phyloP scores from a whole-genome alignment of 2,329 filamentous ascomycete genomes.

The Phyllosticta ampelicida region DNA sequence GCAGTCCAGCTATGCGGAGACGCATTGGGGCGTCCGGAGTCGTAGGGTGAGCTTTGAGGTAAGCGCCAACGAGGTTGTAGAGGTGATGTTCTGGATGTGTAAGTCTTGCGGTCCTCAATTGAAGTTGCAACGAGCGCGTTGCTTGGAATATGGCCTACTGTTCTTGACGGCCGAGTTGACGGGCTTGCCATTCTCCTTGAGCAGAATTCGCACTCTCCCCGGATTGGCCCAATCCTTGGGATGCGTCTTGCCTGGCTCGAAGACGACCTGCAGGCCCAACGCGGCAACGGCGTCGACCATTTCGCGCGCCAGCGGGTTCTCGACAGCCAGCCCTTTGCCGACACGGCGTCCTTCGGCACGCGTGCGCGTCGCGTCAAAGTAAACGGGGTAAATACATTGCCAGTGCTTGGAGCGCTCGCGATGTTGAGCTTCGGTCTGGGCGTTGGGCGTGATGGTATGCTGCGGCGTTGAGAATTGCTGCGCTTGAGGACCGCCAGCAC shows the following conservation, averaged over 20 bases:
- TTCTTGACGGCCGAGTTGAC: constrained; percentile 49
- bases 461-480: constrained; percentile 18
- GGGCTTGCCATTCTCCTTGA: constrained; percentile 51
- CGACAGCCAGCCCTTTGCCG: constrained; percentile 57
- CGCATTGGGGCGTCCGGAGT: constrained; percentile 59
- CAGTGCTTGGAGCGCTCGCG: constrained; percentile 58
- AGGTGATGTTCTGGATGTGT: constrained; percentile 65
- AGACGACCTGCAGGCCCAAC: constrained; percentile 60
- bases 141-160: constrained; percentile 36
- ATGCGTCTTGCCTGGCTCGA: constrained; percentile 86
- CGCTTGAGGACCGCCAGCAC: constrained; percentile 14
- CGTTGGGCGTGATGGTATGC: constrained; percentile 15
- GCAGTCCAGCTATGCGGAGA: constrained; percentile 62
- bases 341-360: constrained; percentile 78
- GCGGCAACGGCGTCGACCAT: constrained; percentile 75
- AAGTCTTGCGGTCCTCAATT: background rate
- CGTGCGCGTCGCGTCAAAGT: constrained; percentile 72
- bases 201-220: constrained; percentile 69
- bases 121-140: background rate
- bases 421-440: constrained; percentile 28
- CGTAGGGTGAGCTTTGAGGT: constrained; percentile 69
- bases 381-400: constrained; percentile 88
- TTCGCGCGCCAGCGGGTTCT: constrained; percentile 77
- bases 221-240: constrained; percentile 98
- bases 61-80: constrained; percentile 66